Evolutionary conservation across 177 flowering plant genomes (phyloP), one percentile per base, ranked within the genome.

Genomic region (Tripterygium wilfordii): DNA sequence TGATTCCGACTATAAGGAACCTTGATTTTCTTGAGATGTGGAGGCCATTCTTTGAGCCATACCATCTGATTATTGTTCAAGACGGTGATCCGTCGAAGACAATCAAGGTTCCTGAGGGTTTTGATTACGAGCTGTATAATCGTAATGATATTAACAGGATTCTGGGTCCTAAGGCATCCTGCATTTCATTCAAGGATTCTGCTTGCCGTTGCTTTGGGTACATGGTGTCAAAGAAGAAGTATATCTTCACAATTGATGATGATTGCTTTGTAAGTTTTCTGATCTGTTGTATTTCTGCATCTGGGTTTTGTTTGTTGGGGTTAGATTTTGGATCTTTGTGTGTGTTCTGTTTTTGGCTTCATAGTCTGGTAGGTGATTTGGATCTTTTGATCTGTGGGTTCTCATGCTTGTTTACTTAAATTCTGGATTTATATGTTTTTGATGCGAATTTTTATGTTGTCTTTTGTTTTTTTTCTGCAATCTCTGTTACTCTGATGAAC

Each of bases 181-280:
- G 89, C 63, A 83, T 83, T 56, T 80, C 90, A 5, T 83, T 83
- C 60, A 83, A 83, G 84, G 86, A 80, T 42, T 83, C 90, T 14
- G 87, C 90, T 41, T 83, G 90, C 33, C 68, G 87, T 2, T 83
- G 90, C 74, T 83, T 83, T 26, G 90, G 90, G 5, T 83, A 71
- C 63, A 78, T 83, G 90, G 77, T 82, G 22, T 82, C 85, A 56
- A 79, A 77, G 78, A 83, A 83, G 78, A 80, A 83, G 78, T 83
- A 80, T 23, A 72, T 83, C 65, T 83, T 43, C 76, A 83, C 90
- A 42, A 83, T 83, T 48, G 87, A 83, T 28, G 90, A 83, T 45
- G 87, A 83, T 45, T 80, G 90, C 75, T 80, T 83, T 36, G 84
- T 83, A 49, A 71, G 89, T 62, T 0, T 48, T 13, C 10, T 20